Evolutionary conservation across 2,329 filamentous ascomycete genomes (phyloP), one percentile per base, ranked within the genome.

Genomic region (Pseudocercospora fijiensis): DNA sequence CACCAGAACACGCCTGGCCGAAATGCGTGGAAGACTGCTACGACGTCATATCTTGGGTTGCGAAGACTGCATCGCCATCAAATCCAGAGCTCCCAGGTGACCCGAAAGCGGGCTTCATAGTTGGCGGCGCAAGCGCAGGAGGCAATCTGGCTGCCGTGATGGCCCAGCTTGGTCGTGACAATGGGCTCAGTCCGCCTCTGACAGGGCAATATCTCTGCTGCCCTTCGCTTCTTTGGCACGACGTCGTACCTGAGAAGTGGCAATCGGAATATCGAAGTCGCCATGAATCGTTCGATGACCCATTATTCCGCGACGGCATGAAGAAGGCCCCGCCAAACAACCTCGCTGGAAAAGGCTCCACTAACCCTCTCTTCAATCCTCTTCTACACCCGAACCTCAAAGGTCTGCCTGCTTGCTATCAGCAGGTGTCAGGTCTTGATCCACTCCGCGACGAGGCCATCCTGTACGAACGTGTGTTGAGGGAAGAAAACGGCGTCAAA

Each of bases 401-500:
- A 8, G 74, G 66, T 3, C 70, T 83, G 13, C 81, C 82, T 6
- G 76, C 75, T 1, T 76, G 80, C 0, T 85, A 83, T 68, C 73
- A 86, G 2, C 81, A 84, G 68, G 72, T 84, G 1, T 79, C 76
- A 60, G 83, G 83, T 7, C 61, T 81, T 45, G 84, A 85, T 70
- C 79, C 79, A 0, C 64, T 82, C 1, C 72, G 84, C 6, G 84
- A 86, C 65, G 83, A 85, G 60, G 81, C 75, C 0, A 64, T 86
- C 53, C 79, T 85, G 0, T 85, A 84, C 65, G 83, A 84, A 68
- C 70, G 76, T 26, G 69, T 80, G 0, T 67, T 85, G 60, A 72
- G 76, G 16, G 80, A 81, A 56, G 24, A 52, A 7, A 60, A 60
- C 16, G 77, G 71, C 4, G 73, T 83, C 10, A 69, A 75, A 65